Evolutionary conservation across 2,329 filamentous ascomycete species (phyloP).

Genomic region (Cytospora mali): DNA sequence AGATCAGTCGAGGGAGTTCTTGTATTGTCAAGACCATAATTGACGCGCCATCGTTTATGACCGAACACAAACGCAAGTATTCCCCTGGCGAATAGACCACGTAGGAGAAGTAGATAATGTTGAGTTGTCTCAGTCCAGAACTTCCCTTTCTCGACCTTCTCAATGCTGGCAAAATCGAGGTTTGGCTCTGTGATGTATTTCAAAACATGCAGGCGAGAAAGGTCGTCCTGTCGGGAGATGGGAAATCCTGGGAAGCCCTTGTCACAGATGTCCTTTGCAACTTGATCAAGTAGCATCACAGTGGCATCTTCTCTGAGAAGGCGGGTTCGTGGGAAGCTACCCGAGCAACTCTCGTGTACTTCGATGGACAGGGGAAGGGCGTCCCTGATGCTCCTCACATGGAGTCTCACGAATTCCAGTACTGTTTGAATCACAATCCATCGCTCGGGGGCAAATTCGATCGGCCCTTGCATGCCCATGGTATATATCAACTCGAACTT

Average conservation of each 20-base stretch:
- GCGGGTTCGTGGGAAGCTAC: conserved; percentile 11
- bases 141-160: conserved; percentile 37
- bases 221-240: neutral
- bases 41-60: conserved; percentile 65
- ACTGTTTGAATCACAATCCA: conserved; percentile 61
- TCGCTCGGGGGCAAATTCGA: conserved; percentile 57
- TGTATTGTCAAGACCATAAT: conserved; percentile 58
- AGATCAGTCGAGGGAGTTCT: conserved; percentile 50
- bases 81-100: conserved; percentile 58
- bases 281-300: neutral
- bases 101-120: conserved; percentile 49
- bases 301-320: neutral
- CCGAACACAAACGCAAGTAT: conserved; percentile 56
- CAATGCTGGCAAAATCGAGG: conserved; percentile 37
- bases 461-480: conserved; percentile 52
- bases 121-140: conserved; percentile 43
- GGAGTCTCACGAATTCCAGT: conserved; percentile 44
- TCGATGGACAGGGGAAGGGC: conserved; percentile 47
- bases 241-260: neutral
- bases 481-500: conserved; percentile 67
- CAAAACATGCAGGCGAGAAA: neutral
- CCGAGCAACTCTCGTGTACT: conserved; percentile 33
- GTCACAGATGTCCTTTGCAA: neutral
- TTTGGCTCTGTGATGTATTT: conserved; percentile 48
- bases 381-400: conserved; percentile 36